These are phyloP conservation scores for Cercis canadensis DNA, from an alignment of 306 rosid species.

Conservation along the genomic window DNA sequence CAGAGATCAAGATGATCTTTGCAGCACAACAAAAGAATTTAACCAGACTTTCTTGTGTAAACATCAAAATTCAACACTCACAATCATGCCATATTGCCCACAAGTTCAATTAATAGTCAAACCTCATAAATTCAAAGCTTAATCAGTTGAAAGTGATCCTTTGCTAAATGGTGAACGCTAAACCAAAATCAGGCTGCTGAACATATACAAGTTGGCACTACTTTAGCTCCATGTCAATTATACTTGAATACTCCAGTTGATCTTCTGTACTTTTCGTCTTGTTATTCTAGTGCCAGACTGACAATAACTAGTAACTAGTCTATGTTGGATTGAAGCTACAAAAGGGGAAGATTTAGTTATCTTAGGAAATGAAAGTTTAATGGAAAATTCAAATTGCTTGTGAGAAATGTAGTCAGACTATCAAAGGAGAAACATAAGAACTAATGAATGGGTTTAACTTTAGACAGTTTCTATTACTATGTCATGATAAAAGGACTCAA, in stretches of 20 bases:
- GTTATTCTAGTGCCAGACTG: not conserved
- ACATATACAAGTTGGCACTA: too few species aligned
- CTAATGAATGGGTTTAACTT: not conserved
- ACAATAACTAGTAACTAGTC: not conserved
- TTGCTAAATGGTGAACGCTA: too few species aligned
- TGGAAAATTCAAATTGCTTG: not conserved
- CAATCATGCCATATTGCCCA: not conserved
- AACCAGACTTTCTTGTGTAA: not conserved
- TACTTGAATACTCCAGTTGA: not conserved
- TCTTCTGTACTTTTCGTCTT: not conserved
- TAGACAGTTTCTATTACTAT: not conserved
- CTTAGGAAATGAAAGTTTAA: conserved; percentile 1
- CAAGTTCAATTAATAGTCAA: too few species aligned
- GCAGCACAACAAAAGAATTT: not conserved
- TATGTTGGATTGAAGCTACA: not conserved
- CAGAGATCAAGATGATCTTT: not conserved
- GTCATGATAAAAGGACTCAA: not conserved
- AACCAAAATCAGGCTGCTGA: too few species aligned
- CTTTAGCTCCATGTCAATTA: conserved; percentile 5
- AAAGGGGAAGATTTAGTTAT: too few species aligned
- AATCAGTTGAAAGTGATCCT: too few species aligned
- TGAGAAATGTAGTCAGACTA: not conserved
- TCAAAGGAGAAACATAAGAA: conserved; percentile 6
- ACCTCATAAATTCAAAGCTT: too few species aligned
- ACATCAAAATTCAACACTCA: not conserved